Percentiles rank a stretch among this genome's conserved stretches.
phyloP scores from a whole-genome alignment of 345 rosid genomes.

The Lepidium didymum region DNA sequence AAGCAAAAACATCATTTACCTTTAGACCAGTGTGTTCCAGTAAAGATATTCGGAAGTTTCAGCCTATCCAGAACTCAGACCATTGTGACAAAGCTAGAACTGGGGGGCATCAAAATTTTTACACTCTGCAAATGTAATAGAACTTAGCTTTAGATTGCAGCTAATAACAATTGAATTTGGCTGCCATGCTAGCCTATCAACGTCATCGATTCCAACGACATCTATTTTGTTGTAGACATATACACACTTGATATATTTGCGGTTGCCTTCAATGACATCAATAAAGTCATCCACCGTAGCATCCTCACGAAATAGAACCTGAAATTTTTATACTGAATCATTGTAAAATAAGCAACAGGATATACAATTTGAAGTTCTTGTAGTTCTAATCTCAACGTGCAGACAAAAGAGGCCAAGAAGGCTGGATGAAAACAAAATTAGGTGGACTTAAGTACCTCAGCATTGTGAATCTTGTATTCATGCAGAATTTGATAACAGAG shows the following conservation, averaged over 20 bases:
- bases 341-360: neutral
- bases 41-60: neutral
- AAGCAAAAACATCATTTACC: conserved; percentile 5
- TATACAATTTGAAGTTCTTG: neutral
- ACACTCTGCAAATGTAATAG: neutral
- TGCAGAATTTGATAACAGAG: conserved; percentile 97
- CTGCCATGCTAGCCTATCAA: conserved; percentile 82
- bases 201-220: conserved; percentile 94
- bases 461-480: conserved; percentile 97
- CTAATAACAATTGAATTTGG: conserved; percentile 93
- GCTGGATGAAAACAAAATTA: neutral
- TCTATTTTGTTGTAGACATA: conserved; percentile 98
- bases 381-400: neutral
- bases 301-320: conserved; percentile 94
- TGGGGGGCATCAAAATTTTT: neutral
- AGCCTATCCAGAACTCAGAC: neutral
- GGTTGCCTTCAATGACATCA: conserved; percentile 96
- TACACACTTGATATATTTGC: conserved; percentile 86
- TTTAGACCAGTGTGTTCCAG: neutral
- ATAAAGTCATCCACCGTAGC: conserved; percentile 96
- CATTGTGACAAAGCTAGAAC: neutral
- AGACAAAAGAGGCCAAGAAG: neutral
- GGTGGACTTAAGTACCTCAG: conserved; percentile 52
- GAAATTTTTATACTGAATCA: conserved; percentile 8
- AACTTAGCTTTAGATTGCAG: conserved; percentile 86